Conservation (phyloP, 495 filamentous ascomycete species). For the Penicillium fimorum region DNA sequence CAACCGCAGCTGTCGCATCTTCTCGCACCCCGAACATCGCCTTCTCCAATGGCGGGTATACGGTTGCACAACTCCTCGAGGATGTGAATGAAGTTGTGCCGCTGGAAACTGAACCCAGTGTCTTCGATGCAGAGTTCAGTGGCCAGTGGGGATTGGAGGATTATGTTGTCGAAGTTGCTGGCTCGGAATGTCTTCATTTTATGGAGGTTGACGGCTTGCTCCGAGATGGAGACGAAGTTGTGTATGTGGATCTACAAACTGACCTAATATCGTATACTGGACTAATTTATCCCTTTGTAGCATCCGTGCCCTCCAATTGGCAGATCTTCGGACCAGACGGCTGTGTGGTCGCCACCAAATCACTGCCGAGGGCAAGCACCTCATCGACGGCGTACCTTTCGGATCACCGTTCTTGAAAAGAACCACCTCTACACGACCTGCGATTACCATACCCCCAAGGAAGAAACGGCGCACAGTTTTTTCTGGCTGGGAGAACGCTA, state of each 20-base stretch:
- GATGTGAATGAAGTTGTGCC: conserved; percentile 81
- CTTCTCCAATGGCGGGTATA: conserved; percentile 56
- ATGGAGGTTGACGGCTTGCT: conserved; percentile 67
- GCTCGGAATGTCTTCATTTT: conserved; percentile 90
- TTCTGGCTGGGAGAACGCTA: conserved; percentile 33
- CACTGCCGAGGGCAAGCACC: conserved; percentile 70
- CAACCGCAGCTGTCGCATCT: conserved; percentile 38
- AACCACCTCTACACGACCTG: conserved; percentile 56
- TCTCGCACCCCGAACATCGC: conserved; percentile 43
- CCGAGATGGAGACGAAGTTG: conserved; percentile 80
- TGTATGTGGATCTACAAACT: conserved; percentile 53
- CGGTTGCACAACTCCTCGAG: conserved; percentile 78
- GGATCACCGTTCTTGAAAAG: conserved; percentile 67
- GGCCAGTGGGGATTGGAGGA: conserved; percentile 86
- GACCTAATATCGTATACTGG: neutral
- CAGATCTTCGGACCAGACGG: conserved; percentile 71
- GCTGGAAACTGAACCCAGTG: conserved; percentile 62
- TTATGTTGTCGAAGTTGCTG: conserved; percentile 80
- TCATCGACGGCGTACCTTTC: conserved; percentile 88
- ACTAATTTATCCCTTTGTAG: conserved; percentile 39
- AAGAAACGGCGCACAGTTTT: conserved; percentile 62
- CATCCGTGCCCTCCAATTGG: conserved; percentile 75
- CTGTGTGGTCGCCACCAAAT: conserved; percentile 85
- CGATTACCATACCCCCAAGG: conserved; percentile 69
- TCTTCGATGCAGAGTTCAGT: conserved; percentile 39